Conservation (phyloP, 2,329 filamentous ascomycete species). For the Aspergillus terreus region DNA sequence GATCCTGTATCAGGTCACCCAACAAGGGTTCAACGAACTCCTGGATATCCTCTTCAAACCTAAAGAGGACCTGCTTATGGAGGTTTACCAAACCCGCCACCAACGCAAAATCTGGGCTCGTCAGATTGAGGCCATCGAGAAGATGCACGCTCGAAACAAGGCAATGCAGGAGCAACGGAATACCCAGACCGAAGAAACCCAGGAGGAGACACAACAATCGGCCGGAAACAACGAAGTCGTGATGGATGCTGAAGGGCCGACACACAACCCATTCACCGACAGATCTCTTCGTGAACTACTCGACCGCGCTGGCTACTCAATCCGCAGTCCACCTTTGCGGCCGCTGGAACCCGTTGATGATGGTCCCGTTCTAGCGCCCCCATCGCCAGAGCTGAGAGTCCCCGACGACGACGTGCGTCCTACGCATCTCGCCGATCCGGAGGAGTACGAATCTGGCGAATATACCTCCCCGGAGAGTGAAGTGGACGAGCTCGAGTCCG, state of each 20-base stretch:
- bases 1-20: conserved; percentile 84
- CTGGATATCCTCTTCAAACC: conserved; percentile 80
- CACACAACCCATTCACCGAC: conserved; percentile 30
- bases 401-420: conserved; percentile 20
- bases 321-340: conserved; percentile 17
- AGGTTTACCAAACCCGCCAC: conserved; percentile 60
- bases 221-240: conserved; percentile 24
- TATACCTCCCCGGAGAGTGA: conserved; percentile 1
- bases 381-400: conserved; percentile 15
- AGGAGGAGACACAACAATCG: conserved; percentile 1
- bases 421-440: conserved; percentile 14
- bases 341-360: conserved; percentile 15
- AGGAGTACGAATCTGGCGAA: conserved; percentile 13
- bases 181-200: conserved; percentile 6
- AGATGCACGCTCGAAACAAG: conserved; percentile 8
- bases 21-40: conserved; percentile 90
- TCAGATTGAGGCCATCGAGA: conserved; percentile 39
- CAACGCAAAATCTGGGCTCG: conserved; percentile 55
- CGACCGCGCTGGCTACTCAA: conserved; percentile 38
- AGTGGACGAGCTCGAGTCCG: conserved; percentile 5
- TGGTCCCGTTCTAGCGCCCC: conserved; percentile 23
- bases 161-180: conserved; percentile 22
- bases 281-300: conserved; percentile 43
- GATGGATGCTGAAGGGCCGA: conserved; percentile 21
- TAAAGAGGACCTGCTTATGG: conserved; percentile 72